These are phyloP conservation scores for Trichoderma breve DNA, from an alignment of 2,329 filamentous ascomycete species.

Conservation along the genomic window DNA sequence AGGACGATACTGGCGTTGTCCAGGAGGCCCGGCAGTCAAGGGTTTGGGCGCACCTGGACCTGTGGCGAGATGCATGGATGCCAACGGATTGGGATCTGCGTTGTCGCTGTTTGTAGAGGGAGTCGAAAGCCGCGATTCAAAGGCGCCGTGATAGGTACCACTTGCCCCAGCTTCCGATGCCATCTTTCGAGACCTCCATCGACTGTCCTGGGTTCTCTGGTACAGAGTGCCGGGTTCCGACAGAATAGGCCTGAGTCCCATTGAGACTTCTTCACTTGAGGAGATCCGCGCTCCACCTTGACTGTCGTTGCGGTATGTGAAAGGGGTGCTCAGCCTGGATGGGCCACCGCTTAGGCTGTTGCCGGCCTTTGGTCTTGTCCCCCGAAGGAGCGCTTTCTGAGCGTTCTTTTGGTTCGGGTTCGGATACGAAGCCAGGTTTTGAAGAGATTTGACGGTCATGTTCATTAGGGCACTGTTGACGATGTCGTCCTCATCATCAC, in stretches of 20 bases:
- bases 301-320: not conserved
- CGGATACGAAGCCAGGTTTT: constrained; percentile 54
- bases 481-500: constrained; percentile 31
- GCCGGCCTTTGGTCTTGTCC: constrained; percentile 27
- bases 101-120: constrained; percentile 21
- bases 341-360: not conserved
- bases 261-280: not conserved
- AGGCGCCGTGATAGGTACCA: not conserved
- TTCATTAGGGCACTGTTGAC: constrained; percentile 37
- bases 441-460: constrained; percentile 48
- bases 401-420: constrained; percentile 55
- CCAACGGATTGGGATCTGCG: constrained; percentile 22
- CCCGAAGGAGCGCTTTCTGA: constrained; percentile 44
- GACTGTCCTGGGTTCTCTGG: constrained; percentile 8
- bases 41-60: constrained; percentile 47
- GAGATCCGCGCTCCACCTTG: not conserved
- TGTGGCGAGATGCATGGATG: constrained; percentile 29
- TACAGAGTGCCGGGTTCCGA: constrained; percentile 21
- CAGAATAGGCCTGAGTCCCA: constrained; percentile 12
- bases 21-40: constrained; percentile 54
- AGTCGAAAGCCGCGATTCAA: constrained; percentile 15
- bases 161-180: not conserved
- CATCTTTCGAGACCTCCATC: not conserved
- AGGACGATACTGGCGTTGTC: constrained; percentile 50
- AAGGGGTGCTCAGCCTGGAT: not conserved